Conservation (phyloP, 1,139 yeast genomes). For the Spencermartinsiella ligniputridi region DNA sequence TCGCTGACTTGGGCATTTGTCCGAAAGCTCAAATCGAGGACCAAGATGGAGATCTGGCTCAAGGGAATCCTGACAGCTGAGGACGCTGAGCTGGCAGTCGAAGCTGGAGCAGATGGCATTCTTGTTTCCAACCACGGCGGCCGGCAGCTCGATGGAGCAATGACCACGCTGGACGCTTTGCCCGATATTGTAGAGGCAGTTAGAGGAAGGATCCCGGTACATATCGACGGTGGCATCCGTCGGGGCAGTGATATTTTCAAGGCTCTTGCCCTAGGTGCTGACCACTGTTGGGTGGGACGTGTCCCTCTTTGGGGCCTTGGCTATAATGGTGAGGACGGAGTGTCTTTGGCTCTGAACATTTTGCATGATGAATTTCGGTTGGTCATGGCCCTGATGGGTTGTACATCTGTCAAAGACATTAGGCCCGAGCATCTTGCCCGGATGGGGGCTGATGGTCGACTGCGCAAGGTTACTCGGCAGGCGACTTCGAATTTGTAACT, state of each 20-base stretch:
- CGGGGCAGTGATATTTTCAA: slow-evolving; percentile 59
- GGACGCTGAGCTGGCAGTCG: slow-evolving; percentile 50
- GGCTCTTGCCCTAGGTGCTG: slow-evolving; percentile 61
- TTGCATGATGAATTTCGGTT: slow-evolving; percentile 27
- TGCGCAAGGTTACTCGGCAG: slow-evolving; percentile 6
- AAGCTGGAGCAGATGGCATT: slow-evolving; percentile 51
- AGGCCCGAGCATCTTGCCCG: slow-evolving; percentile 9
- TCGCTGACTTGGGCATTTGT: slow-evolving; percentile 7
- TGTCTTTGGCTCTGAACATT: slow-evolving; percentile 32
- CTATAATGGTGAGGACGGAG: slow-evolving; percentile 60
- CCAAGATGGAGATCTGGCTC: slow-evolving; percentile 32
- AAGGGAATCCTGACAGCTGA: slow-evolving; percentile 55
- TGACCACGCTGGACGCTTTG: slow-evolving; percentile 56
- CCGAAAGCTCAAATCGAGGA: slow-evolving; percentile 11
- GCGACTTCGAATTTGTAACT: slow-evolving; percentile 3
- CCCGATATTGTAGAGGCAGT: slow-evolving; percentile 50
- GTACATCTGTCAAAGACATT: slow-evolving; percentile 6
- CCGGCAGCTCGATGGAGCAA: slow-evolving; percentile 55
- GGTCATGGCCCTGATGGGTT: slow-evolving; percentile 27
- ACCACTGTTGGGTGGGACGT: slow-evolving; percentile 63
- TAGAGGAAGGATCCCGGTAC: slow-evolving; percentile 47
- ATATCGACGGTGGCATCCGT: slow-evolving; percentile 60
- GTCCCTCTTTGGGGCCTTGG: slow-evolving; percentile 62
- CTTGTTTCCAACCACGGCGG: slow-evolving; percentile 68
- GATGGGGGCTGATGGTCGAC: slow-evolving; percentile 7